Evolutionary conservation across 805 yeast species (phyloP), one percentile per base, ranked within the genome.

Genomic region (Myxozyma vanderwaltii): DNA sequence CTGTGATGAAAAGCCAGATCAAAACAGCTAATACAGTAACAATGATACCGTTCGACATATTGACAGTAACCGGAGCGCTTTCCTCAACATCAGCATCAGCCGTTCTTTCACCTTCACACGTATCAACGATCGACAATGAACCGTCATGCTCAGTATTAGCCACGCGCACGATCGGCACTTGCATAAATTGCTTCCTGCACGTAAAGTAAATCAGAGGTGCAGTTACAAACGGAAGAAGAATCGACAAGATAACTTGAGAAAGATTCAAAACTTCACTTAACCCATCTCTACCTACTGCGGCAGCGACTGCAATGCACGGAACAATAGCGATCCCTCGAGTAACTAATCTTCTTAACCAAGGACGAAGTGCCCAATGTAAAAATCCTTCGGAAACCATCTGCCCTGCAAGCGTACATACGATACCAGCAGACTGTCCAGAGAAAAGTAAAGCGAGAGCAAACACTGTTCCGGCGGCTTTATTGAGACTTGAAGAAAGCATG

Each of bases 371-470:
- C 96, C 97, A 91, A 51, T 84, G 81, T 44, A 91, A 76, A 69
- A 89, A 92, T 0, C 97, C 97, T 71, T 91, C 97, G 66, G 90
- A 82, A 1, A 91, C 96, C 67, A 91, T 85, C 73, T 91, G 65
- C 96, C 97, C 97, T 0, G 67, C 89, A 75, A 91, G 86, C 0
- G 97, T 91, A 71, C 97, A 91, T 1, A 91, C 91, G 43, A 91
- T 84, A 49, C 97, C 96, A 0, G 97, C 96, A 44, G 91, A 86
- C 69, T 88, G 91, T 6, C 97, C 97, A 58, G 94, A 86, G 60
- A 88, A 81, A 41, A 91, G 76, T 66, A 91, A 78, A 0, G 97
- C 97, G 54, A 89, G 72, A 81, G 90, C 90, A 74, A 91, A 91
- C 0, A 90, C 74, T 0, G 89, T 84, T 27, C 96, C 97, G 0